Conservation (phyloP, 176 grass and related monocot genomes). For the Oryza rufipogon region DNA sequence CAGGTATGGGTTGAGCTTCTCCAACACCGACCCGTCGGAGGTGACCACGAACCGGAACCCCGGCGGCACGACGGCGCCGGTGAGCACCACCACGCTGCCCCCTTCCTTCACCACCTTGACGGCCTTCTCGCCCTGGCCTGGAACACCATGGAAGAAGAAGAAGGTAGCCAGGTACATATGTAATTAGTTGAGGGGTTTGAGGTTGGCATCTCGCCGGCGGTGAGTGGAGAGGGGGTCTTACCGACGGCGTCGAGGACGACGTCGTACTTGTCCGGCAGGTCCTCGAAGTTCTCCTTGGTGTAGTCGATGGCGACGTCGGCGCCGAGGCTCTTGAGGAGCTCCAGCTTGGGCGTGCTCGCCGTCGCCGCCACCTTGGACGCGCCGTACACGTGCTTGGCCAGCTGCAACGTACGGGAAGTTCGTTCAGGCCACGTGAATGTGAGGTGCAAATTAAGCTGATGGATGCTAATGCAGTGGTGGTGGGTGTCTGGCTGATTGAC, state of each 20-base stretch:
- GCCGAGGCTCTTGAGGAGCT: constrained; percentile 77
- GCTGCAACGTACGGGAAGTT: constrained; percentile 30
- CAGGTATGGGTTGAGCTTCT: constrained; percentile 83
- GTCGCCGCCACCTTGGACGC: constrained; percentile 77
- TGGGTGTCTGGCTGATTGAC: constrained; percentile 9
- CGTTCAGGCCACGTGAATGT: too few species aligned
- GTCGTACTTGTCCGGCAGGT: constrained; percentile 78
- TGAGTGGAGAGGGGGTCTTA: constrained; percentile 17
- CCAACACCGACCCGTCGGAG: constrained; percentile 58
- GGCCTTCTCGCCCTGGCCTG: constrained; percentile 90
- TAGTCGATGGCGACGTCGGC: constrained; percentile 86
- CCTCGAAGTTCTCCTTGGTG: constrained; percentile 79
- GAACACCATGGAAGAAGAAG: background rate
- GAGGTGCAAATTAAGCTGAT: too few species aligned
- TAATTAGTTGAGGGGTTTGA: too few species aligned
- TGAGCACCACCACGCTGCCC: constrained; percentile 74
- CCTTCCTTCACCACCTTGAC: constrained; percentile 79
- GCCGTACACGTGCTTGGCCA: constrained; percentile 77
- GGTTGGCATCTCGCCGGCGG: background rate
- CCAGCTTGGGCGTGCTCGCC: constrained; percentile 71
- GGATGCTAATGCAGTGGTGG: background rate
- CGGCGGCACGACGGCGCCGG: constrained; percentile 59
- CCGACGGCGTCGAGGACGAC: constrained; percentile 85
- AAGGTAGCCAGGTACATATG: too few species aligned
- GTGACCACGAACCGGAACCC: constrained; percentile 94